Evolutionary conservation across 352 stramenopile genomes (phyloP).

Genomic region (Phytophthora tentaculata): DNA sequence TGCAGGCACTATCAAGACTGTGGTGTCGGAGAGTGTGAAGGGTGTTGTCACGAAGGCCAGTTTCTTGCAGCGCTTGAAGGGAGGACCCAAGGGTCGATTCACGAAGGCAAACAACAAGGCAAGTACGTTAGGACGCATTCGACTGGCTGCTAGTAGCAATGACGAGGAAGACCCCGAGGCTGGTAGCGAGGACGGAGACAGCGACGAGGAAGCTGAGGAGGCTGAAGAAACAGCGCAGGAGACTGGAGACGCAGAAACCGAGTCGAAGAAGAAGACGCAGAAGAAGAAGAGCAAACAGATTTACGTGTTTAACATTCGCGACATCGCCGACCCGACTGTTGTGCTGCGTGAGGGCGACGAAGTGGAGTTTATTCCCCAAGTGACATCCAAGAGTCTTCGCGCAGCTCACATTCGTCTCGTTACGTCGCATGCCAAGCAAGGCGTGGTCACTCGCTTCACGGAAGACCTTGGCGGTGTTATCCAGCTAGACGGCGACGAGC

Average conservation of each 20-base stretch:
- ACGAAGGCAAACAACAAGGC: slow-evolving; percentile 47
- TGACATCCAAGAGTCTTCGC: slow-evolving; percentile 51
- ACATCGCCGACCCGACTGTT: slow-evolving; percentile 57
- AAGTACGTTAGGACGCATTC: slow-evolving; percentile 69
- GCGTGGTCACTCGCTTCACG: slow-evolving; percentile 55
- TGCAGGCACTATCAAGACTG: slow-evolving; percentile 62
- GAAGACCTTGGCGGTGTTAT: slow-evolving; percentile 69
- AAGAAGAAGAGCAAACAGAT: slow-evolving; percentile 25
- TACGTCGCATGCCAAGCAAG: slow-evolving; percentile 58
- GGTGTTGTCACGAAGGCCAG: slow-evolving; percentile 72
- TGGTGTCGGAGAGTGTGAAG: slow-evolving; percentile 39
- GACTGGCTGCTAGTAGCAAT: slow-evolving; percentile 25
- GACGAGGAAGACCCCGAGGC: slow-evolving; percentile 34
- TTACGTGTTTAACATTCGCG: slow-evolving; percentile 74
- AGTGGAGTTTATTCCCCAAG: slow-evolving; percentile 66
- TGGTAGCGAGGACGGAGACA: slow-evolving; percentile 30
- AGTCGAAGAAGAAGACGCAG: slow-evolving; percentile 32
- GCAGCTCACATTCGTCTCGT: slow-evolving; percentile 66
- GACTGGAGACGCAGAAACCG: slow-evolving; percentile 9
- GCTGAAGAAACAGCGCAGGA: slow-evolving; percentile 25
- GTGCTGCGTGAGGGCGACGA: slow-evolving; percentile 78
- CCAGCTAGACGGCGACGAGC: slow-evolving; percentile 49
- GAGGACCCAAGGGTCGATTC: slow-evolving; percentile 37
- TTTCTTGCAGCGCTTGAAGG: slow-evolving; percentile 59
- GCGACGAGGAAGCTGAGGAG: slow-evolving; percentile 31